Base-by-base conservation (phyloP, 192 early-diverging fungal species). In the Helicostylum pulchrum region DNA sequence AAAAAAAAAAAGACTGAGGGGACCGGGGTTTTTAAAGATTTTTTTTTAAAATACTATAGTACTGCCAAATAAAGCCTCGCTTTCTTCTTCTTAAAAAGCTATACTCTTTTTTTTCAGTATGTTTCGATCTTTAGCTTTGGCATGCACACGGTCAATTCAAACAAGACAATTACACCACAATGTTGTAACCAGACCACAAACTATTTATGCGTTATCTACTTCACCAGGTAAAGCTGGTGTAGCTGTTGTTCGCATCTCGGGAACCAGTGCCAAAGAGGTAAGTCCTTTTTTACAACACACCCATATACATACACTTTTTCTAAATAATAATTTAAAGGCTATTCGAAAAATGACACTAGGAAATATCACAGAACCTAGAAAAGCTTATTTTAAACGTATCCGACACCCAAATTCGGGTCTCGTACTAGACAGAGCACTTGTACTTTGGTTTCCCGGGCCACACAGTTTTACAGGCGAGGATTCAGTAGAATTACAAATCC, bases 391-490 rank as follows among this genome's bases (percentile, higher is more conserved):
- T 47, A 78, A 76, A 32, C 64, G 72, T 17, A 76, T 87, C 21
- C 26, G 67, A 21, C 77, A 83, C 31, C 77, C 79, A 32, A 68
- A 65, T 32, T 65, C 75, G 10, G 49, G 56, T 0, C 71, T 82
- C 23, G 55, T 81, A 1, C 56, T 92, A 26, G 90, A 92, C 58
- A 79, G 76, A 12, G 87, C 81, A 5, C 62, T 86, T 23, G 78
- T 82, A 8, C 44, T 83, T 9, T 88, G 75, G 77, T 85, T 85
- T 72, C 83, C 81, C 56, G 81, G 78, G 1, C 90, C 87, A 0
- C 75, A 74, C 12, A 89, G 88, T 14, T 92, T 83, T 52, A 92
- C 90, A 0, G 89, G 90, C 8, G 88, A 92, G 53, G 88, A 90
- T 66, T 80, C 82, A 46, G 85, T 82, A 4, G 90, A 92, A 61